These are phyloP conservation scores for Lentinus brumalis DNA, from an alignment of 768 basidiomycete species.

Conservation along the genomic window DNA sequence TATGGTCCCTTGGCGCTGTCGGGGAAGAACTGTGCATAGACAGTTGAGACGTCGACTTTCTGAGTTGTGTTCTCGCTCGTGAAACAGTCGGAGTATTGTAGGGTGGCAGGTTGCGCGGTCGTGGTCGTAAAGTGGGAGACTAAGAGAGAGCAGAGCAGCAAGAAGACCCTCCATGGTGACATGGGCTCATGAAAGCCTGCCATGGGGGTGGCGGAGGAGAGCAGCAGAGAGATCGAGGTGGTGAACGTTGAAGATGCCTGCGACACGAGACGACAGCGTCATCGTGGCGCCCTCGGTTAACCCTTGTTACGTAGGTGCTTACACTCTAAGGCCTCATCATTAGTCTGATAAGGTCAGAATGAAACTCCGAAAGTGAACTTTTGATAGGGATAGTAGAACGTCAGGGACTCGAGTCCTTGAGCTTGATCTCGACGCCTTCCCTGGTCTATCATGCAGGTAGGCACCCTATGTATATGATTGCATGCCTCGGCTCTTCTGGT, in stretches of 20 bases:
- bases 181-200: conserved; percentile 5
- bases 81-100: conserved; percentile 74
- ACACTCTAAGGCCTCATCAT: background rate
- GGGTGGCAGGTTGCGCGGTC: conserved; percentile 54
- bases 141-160: conserved; percentile 22
- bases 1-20: conserved; percentile 37
- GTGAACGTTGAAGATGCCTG: conserved; percentile 9
- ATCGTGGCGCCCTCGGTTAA: background rate
- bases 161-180: conserved; percentile 19
- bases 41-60: conserved; percentile 66
- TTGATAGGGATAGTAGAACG: too few species aligned
- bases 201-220: conserved; percentile 6
- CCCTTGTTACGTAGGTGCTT: background rate
- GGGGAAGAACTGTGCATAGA: conserved; percentile 71
- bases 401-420: background rate
- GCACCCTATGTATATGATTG: background rate
- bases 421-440: background rate
- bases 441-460: background rate
- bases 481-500: background rate
- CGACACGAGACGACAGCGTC: background rate
- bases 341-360: background rate
- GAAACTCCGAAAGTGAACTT: conserved; percentile 10
- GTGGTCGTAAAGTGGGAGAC: conserved; percentile 16
- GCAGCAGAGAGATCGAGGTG: conserved; percentile 2
- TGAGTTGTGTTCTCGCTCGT: conserved; percentile 45